These are phyloP conservation scores for Melianthus villosus DNA, from an alignment of 441 rosid species.

Conservation along the genomic window DNA sequence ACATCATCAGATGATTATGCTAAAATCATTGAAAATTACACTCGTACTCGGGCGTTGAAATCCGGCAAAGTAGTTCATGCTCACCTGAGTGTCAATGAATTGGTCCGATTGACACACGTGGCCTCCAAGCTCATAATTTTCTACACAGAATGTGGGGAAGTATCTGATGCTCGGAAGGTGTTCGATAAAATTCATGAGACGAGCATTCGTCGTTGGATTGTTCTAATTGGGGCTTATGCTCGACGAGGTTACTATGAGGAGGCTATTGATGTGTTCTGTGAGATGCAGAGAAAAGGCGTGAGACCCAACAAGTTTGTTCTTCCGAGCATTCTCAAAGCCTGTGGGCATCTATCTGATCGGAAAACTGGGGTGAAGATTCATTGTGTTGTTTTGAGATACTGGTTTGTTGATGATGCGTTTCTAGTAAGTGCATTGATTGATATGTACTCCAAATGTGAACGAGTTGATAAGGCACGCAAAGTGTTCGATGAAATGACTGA, in stretches of 20 bases:
- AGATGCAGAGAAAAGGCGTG: too few species aligned
- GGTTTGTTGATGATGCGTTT: conserved; percentile 29
- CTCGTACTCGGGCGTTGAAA: too few species aligned
- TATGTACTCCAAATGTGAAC: conserved; percentile 34
- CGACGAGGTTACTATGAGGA: conserved; percentile 4
- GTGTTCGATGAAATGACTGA: conserved; percentile 36
- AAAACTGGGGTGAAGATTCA: too few species aligned
- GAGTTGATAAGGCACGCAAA: conserved; percentile 30
- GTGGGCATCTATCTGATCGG: too few species aligned
- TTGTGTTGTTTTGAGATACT: conserved; percentile 21
- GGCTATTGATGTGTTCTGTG: too few species aligned
- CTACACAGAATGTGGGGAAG: not conserved
- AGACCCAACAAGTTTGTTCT: too few species aligned
- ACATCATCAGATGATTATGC: too few species aligned
- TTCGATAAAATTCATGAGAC: conserved; percentile 13
- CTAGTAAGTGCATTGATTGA: conserved; percentile 47
- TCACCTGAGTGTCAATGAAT: not conserved
- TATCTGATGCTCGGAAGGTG: conserved; percentile 1
- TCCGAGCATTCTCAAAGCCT: too few species aligned
- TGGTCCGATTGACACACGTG: not conserved
- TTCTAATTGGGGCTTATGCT: not conserved
- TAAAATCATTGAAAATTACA: too few species aligned
- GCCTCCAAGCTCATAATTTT: conserved; percentile 1
- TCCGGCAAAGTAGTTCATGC: too few species aligned
- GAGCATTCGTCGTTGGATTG: not conserved